phyloP scores from a whole-genome alignment of 352 stramenopile genomes.

The Pythium apleroticum region DNA sequence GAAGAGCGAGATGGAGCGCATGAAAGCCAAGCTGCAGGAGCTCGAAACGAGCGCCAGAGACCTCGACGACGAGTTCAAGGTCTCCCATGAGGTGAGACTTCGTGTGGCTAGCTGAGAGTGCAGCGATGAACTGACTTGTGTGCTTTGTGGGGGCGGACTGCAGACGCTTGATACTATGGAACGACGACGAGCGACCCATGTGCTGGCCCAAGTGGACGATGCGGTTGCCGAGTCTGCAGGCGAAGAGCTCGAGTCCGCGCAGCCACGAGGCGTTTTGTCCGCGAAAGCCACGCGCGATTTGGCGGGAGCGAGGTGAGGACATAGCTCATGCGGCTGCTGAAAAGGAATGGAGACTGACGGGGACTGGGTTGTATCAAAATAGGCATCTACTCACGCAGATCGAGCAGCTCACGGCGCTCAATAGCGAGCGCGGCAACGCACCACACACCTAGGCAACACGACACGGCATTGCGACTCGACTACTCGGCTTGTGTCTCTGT shows the following conservation, averaged over 20 bases:
- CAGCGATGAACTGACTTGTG: background rate
- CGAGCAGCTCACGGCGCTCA: constrained; percentile 13
- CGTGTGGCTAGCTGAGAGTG: background rate
- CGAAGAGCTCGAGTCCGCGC: background rate
- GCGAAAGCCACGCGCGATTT: constrained; percentile 46
- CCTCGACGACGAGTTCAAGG: constrained; percentile 64
- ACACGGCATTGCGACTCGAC: background rate
- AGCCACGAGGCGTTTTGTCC: constrained; percentile 18
- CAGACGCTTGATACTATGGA: constrained; percentile 28
- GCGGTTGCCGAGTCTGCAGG: constrained; percentile 2
- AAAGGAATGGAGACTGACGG: too few species aligned
- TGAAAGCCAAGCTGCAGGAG: constrained; percentile 44
- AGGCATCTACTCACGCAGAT: constrained; percentile 20
- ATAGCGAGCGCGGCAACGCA: background rate
- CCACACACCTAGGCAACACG: background rate
- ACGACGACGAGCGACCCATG: background rate
- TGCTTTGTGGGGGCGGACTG: background rate
- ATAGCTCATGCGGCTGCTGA: too few species aligned
- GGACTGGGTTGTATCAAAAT: background rate
- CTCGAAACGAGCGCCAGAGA: constrained; percentile 51
- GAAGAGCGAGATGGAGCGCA: constrained; percentile 46
- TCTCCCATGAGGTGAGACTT: constrained; percentile 37
- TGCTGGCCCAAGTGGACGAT: constrained; percentile 14
- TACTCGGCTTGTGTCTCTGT: background rate
- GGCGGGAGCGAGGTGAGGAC: constrained; percentile 40